Base-by-base conservation (phyloP, 805 yeast species). In the Schizosaccharomyces cryophilus region DNA sequence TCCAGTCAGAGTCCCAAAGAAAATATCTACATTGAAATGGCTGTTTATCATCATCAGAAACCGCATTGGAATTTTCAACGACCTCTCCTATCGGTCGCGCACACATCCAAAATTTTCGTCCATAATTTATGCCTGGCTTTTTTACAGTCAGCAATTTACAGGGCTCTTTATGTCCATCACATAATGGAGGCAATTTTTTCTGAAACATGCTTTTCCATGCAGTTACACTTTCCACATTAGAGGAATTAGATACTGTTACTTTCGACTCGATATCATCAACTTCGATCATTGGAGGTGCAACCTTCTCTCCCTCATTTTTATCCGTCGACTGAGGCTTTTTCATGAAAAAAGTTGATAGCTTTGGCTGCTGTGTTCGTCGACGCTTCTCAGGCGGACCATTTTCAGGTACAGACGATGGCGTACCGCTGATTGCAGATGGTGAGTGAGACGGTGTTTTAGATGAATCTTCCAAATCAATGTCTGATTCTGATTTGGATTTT, bases 51-150 rank as follows among this genome's bases (percentile, higher is more conserved):
- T 64, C 60, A 3, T 40, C 42, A 17, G 42, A 48, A 5, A 62
- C 56, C 11, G 64, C 35, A n/a, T 21, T 42, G 3, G 40, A 13
- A 47, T 66, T 47, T 48, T 59, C 62, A 59, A 61, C 59, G 5
- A 63, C 64, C 19, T 62, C 64, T 6, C 66, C 65, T 30, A 62
- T 61, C 3, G 66, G 67, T 56, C 67, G 64, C 2, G 66, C 60
- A 61, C 76, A 73, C 7, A 67, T 64, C 76, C 76, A 73, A 61
- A 73, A 73, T 11, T 66, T 65, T 13, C 74, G 67, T 38, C 75
- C 75, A 58, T 67, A 66, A 59, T 73, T 72, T 13, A 68, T 65
- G 1, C 74, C 74, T 6, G 66, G 64, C 59, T 71, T 72, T 35
- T 66, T 69, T 4, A 73, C 64, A 5, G 61, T 62, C 55, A 65